phyloP scores from a whole-genome alignment of 164 flowering plant genomes.

The Stephania japonica region DNA sequence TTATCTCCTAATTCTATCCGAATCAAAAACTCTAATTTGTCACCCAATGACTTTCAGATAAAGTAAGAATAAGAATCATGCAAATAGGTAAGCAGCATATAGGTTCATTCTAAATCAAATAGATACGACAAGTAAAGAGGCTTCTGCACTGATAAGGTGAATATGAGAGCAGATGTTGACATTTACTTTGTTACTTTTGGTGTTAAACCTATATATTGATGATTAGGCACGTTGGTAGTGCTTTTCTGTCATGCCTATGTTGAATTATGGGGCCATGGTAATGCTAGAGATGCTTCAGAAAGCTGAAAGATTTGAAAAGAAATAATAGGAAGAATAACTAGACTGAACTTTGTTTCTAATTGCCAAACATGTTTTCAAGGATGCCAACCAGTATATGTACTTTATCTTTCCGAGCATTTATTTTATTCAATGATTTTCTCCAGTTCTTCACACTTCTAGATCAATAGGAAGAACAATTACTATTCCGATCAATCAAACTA shows the following conservation, averaged over 20 bases:
- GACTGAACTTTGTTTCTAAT: not conserved
- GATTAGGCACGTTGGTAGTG: not conserved
- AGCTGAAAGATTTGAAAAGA: not conserved
- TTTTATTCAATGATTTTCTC: not conserved
- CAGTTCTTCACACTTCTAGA: too few relatives aligned
- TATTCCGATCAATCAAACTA: too few relatives aligned
- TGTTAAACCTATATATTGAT: not conserved
- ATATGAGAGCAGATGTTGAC: not conserved
- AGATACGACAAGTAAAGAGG: not conserved
- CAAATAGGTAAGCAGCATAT: not conserved
- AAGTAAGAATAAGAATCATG: not conserved
- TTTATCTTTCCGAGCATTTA: not conserved
- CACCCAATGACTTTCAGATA: not conserved
- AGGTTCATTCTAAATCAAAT: not conserved
- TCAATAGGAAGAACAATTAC: too few relatives aligned
- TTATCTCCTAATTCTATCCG: not conserved
- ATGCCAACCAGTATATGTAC: not conserved
- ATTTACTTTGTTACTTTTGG: not conserved
- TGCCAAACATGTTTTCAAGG: not conserved
- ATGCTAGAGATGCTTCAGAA: not conserved
- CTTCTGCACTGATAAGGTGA: not conserved
- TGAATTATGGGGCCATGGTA: not conserved
- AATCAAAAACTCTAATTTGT: not conserved
- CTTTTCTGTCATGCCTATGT: not conserved
- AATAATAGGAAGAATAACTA: not conserved